Evolutionary conservation across 306 rosid species (phyloP).

Genomic region (Glycine latifolia): DNA sequence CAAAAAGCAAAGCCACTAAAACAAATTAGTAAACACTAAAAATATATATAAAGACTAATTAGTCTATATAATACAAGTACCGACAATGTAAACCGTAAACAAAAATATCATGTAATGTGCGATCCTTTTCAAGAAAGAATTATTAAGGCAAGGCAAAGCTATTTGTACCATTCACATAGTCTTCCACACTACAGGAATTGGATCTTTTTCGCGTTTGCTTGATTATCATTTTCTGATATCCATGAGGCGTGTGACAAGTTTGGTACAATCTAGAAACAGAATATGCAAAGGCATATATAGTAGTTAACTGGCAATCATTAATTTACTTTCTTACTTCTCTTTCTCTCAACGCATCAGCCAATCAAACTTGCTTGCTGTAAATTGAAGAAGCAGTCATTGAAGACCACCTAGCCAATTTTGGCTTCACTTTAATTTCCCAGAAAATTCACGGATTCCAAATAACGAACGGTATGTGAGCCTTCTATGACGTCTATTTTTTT

Average conservation of each 20-base stretch:
- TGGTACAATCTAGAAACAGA: constrained; percentile 25
- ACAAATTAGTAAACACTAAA: background rate
- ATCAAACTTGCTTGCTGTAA: background rate
- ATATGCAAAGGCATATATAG: constrained; percentile 30
- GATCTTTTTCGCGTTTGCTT: no score
- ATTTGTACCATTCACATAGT: no score
- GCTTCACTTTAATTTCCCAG: background rate
- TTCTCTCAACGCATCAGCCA: background rate
- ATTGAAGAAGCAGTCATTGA: background rate
- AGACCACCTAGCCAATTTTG: background rate
- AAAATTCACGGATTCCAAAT: background rate
- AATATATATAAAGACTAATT: no score
- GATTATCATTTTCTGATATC: no score
- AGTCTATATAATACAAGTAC: no score
- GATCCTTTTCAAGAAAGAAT: constrained; percentile 29
- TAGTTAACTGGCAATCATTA: constrained; percentile 19
- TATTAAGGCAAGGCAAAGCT: background rate
- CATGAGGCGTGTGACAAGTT: no score
- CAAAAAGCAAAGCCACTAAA: constrained; percentile 14
- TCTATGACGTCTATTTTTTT: background rate
- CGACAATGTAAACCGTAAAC: no score
- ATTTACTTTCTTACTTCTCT: background rate
- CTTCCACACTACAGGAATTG: no score
- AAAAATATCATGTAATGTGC: constrained; percentile 20
- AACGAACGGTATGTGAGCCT: background rate